A percentile compares a stretch with the other conserved stretches of the same genome.
Conservation (phyloP, 768 basidiomycete species). For the Hypsizygus marmoreus region DNA sequence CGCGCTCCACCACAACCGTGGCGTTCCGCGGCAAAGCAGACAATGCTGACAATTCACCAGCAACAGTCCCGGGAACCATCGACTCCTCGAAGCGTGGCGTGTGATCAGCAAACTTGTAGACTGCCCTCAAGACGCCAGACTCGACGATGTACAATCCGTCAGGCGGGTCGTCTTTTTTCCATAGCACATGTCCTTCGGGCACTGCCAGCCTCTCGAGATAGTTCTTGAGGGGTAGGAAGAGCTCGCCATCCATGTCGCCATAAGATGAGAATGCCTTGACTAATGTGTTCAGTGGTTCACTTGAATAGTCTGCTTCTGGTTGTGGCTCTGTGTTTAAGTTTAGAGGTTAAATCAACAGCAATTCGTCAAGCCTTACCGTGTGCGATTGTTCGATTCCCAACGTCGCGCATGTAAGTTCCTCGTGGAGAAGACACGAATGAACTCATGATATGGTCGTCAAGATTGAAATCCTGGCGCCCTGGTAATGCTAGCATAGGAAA, state of each 20-base stretch:
- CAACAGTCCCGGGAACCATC: constrained; percentile 91
- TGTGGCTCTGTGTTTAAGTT: constrained; percentile 31
- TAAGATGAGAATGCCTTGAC: constrained; percentile 80
- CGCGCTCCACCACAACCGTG: constrained; percentile 78
- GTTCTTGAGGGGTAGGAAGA: constrained; percentile 62
- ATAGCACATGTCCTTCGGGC: constrained; percentile 63
- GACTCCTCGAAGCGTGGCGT: constrained; percentile 75
- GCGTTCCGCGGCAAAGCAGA: constrained; percentile 82
- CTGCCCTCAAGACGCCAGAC: constrained; percentile 80
- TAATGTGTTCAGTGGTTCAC: constrained; percentile 75
- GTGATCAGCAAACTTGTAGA: constrained; percentile 76
- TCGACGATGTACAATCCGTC: constrained; percentile 91
- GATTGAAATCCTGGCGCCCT: constrained; percentile 54
- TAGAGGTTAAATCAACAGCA: neutral
- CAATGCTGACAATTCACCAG: constrained; percentile 88
- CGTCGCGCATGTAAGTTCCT: constrained; percentile 65
- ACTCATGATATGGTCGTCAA: constrained; percentile 37
- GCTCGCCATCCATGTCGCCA: constrained; percentile 52
- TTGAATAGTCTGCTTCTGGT: constrained; percentile 31
- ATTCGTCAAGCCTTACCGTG: constrained; percentile 41
- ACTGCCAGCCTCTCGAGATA: constrained; percentile 72
- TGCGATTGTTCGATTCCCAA: constrained; percentile 71
- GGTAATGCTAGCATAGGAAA: constrained; percentile 46
- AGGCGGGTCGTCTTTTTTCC: constrained; percentile 73
- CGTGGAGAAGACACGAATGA: constrained; percentile 67